Percentiles rank a stretch among this genome's conserved stretches.
These are phyloP conservation scores for Hippophae gyantsensis DNA, from an alignment of 306 rosid genomes.

Conservation along the genomic window DNA sequence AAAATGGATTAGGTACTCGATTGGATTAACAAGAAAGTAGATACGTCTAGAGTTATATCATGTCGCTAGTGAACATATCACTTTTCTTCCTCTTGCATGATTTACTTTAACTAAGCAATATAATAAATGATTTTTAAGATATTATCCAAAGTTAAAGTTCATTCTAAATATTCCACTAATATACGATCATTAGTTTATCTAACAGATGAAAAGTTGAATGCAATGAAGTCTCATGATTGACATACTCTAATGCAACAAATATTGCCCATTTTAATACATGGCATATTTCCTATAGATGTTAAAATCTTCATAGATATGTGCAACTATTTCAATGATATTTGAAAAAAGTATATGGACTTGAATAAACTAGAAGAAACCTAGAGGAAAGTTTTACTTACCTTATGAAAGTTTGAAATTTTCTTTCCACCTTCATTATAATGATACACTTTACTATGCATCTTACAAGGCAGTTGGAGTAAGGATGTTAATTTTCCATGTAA, in stretches of 20 bases:
- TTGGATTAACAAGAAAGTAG: too few relatives aligned
- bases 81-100: too few relatives aligned
- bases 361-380: not conserved
- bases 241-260: not conserved
- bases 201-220: not conserved
- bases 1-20: too few relatives aligned
- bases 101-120: too few relatives aligned
- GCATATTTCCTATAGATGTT: not conserved
- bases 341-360: not conserved
- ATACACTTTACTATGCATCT: not conserved
- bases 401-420: not conserved
- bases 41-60: too few relatives aligned
- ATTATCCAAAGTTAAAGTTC: not conserved
- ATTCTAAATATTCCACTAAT: not conserved
- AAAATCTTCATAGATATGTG: not conserved
- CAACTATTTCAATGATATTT: not conserved
- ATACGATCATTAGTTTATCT: not conserved
- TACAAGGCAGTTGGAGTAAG: not conserved
- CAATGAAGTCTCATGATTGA: not conserved
- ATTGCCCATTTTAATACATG: not conserved
- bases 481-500: not conserved
- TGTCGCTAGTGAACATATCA: too few relatives aligned
- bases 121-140: too few relatives aligned
- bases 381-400: not conserved
- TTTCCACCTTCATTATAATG: not conserved